phyloP scores from a whole-genome alignment of 495 filamentous ascomycete genomes.

The Elaphomyces granulatus region DNA sequence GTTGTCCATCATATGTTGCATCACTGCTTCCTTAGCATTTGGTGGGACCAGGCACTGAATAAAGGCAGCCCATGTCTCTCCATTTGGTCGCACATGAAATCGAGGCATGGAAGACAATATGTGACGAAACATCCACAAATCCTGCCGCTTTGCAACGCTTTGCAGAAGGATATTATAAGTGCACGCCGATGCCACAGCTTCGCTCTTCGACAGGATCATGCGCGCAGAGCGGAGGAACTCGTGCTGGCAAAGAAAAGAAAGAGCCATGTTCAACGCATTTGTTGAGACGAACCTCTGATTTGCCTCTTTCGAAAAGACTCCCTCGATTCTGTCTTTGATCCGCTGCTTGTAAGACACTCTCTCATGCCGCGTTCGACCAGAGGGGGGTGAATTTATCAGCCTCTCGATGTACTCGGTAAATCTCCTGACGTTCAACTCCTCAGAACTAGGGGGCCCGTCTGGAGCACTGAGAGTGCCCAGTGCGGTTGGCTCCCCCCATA shows the following conservation, averaged over 20 bases:
- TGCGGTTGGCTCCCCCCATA: slow-evolving; percentile 13
- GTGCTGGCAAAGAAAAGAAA: slow-evolving; percentile 23
- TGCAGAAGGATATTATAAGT: slow-evolving; percentile 33
- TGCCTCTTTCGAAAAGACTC: slow-evolving; percentile 13
- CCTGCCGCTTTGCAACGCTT: slow-evolving; percentile 20
- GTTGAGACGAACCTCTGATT: slow-evolving; percentile 22
- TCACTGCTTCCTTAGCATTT: slow-evolving; percentile 17
- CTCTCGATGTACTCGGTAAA: slow-evolving; percentile 25
- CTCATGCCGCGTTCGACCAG: not conserved
- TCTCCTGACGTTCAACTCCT: slow-evolving; percentile 15
- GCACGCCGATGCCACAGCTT: slow-evolving; percentile 25
- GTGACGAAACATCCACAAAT: slow-evolving; percentile 19
- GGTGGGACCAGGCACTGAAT: slow-evolving; percentile 20
- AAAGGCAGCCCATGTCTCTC: slow-evolving; percentile 31
- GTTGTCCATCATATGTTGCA: slow-evolving; percentile 21
- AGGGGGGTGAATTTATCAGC: slow-evolving; percentile 9
- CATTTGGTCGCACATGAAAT: slow-evolving; percentile 23
- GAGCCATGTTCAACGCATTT: slow-evolving; percentile 26
- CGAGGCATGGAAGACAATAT: slow-evolving; percentile 22
- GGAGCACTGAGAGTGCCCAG: not conserved
- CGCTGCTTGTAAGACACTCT: slow-evolving; percentile 1
- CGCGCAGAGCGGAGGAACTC: slow-evolving; percentile 17
- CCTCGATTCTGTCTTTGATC: slow-evolving; percentile 10
- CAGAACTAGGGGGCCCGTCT: not conserved
- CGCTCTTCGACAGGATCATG: slow-evolving; percentile 16